Evolutionary conservation across 108 stramenopile species (phyloP).

Genomic region (Nitzschia palea): DNA sequence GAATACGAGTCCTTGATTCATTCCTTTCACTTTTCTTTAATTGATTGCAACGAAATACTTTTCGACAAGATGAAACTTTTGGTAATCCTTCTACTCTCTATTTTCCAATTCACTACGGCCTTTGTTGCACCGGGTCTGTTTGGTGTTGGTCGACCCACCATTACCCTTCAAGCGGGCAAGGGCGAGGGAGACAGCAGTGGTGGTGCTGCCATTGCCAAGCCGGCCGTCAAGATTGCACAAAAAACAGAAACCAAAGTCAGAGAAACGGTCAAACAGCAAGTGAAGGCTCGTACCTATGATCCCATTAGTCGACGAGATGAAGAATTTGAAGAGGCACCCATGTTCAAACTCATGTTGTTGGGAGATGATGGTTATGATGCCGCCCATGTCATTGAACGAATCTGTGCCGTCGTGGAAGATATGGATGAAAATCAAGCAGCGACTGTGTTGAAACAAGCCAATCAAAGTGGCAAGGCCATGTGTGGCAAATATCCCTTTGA

Average conservation of each 20-base stretch:
- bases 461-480: constrained; percentile 71
- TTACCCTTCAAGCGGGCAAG: constrained; percentile 19
- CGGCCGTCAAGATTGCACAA: constrained; percentile 47
- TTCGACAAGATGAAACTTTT: constrained; percentile 14
- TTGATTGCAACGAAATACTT: too few relatives aligned
- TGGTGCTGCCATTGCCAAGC: constrained; percentile 77
- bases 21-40: too few relatives aligned
- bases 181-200: constrained; percentile 51
- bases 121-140: constrained; percentile 8
- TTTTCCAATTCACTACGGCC: constrained; percentile 20
- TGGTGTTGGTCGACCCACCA: constrained; percentile 8
- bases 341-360: constrained; percentile 86
- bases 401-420: constrained; percentile 76
- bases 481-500: constrained; percentile 84
- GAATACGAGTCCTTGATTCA: too few relatives aligned
- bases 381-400: constrained; percentile 79
- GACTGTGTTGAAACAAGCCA: constrained; percentile 63
- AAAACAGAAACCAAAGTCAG: constrained; percentile 59
- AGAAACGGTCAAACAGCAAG: constrained; percentile 47
- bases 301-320: constrained; percentile 59
- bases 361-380: constrained; percentile 87
- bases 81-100: constrained; percentile 10
- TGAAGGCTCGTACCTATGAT: constrained; percentile 47
- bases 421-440: constrained; percentile 74
- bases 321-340: constrained; percentile 88